These are phyloP conservation scores for Triticum monococcum DNA, from an alignment of 176 grass and related monocot species.

Conservation along the genomic window DNA sequence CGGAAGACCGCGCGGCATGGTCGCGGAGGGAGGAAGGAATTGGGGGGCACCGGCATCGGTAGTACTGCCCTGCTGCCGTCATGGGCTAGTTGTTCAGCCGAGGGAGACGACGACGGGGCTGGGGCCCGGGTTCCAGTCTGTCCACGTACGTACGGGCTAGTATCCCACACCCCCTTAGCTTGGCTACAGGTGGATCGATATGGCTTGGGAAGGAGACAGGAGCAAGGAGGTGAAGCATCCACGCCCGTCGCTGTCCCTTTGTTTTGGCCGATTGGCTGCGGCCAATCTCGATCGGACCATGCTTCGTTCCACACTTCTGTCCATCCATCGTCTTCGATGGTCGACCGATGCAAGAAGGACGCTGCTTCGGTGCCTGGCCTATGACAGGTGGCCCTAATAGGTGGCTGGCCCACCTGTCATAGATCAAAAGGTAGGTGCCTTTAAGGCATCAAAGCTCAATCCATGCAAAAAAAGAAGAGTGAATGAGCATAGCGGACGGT, in stretches of 20 bases:
- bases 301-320: neutral
- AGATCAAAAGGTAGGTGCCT: too few species aligned
- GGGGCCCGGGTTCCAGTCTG: neutral
- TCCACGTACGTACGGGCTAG: neutral
- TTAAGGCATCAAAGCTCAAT: too few species aligned
- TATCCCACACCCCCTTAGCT: conserved; percentile 15
- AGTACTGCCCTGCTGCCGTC: neutral
- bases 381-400: too few species aligned
- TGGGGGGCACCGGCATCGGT: neutral
- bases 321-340: neutral
- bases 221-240: neutral
- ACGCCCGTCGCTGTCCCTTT: neutral
- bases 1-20: neutral
- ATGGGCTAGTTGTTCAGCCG: neutral
- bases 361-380: too few species aligned
- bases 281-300: neutral
- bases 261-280: neutral
- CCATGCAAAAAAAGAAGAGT: too few species aligned
- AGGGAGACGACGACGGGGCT: neutral
- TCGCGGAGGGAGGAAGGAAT: neutral
- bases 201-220: neutral
- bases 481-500: too few species aligned
- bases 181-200: neutral
- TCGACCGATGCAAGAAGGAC: neutral
- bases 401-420: too few species aligned